phyloP scores from a whole-genome alignment of 2,329 filamentous ascomycete genomes.

The Pseudocercospora fuligena region DNA sequence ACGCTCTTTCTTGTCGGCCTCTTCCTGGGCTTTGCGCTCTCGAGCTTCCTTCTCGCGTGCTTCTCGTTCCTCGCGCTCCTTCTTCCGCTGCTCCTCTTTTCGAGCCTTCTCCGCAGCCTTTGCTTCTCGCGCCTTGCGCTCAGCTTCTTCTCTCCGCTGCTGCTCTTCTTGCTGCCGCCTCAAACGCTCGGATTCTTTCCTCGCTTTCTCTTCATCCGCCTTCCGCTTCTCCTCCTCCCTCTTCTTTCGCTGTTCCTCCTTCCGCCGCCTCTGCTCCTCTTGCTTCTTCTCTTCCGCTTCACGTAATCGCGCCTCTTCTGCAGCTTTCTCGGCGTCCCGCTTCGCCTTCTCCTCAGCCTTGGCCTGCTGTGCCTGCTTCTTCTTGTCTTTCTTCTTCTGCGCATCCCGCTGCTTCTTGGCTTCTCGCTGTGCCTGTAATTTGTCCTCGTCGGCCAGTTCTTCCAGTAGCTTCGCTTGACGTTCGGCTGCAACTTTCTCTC shows the following conservation, averaged over 20 bases:
- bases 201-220: conserved; percentile 83
- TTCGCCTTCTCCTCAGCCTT: conserved; percentile 89
- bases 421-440: conserved; percentile 76
- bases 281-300: conserved; percentile 77
- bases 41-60: conserved; percentile 75
- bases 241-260: conserved; percentile 89
- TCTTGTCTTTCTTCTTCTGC: conserved; percentile 94
- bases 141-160: conserved; percentile 81
- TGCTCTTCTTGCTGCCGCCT: conserved; percentile 81
- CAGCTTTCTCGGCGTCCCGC: conserved; percentile 85
- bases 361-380: conserved; percentile 82
- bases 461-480: conserved; percentile 88
- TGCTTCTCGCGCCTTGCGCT: conserved; percentile 79
- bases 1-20: conserved; percentile 63
- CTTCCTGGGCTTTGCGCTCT: conserved; percentile 66
- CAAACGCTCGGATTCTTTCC: conserved; percentile 84
- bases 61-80: conserved; percentile 68
- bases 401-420: conserved; percentile 94
- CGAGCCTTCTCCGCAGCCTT: conserved; percentile 83
- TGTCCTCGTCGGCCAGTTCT: conserved; percentile 85
- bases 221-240: conserved; percentile 88
- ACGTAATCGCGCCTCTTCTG: conserved; percentile 77
- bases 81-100: conserved; percentile 72
- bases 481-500: conserved; percentile 93
- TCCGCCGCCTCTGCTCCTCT: conserved; percentile 79